Percentiles rank a stretch among this genome's conserved stretches.
phyloP scores from a whole-genome alignment of 768 basidiomycete species.

The Boletus huronensis region DNA sequence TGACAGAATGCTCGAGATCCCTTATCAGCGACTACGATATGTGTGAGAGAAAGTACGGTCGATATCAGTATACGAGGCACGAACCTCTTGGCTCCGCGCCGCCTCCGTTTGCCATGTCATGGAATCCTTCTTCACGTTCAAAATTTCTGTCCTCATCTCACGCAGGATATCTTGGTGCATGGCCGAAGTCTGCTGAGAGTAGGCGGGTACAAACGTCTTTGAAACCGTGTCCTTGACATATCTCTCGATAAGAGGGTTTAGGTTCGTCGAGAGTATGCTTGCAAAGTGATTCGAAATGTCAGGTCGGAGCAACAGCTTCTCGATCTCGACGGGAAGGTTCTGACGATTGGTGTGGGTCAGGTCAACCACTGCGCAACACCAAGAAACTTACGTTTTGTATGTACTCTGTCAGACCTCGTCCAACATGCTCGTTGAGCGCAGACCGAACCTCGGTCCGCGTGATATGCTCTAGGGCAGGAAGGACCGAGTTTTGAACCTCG shows the following conservation, averaged over 20 bases:
- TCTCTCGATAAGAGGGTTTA: conserved; percentile 75
- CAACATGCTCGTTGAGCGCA: conserved; percentile 75
- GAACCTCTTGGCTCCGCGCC: conserved; percentile 74
- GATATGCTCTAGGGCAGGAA: conserved; percentile 78
- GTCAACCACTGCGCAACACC: neutral
- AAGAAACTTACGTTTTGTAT: conserved; percentile 59
- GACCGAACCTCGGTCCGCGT: conserved; percentile 78
- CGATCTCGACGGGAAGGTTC: conserved; percentile 77
- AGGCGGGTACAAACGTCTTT: conserved; percentile 71
- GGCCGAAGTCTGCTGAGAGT: conserved; percentile 65
- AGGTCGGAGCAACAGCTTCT: conserved; percentile 70
- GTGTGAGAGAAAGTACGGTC: conserved; percentile 6
- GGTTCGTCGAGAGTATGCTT: conserved; percentile 62
- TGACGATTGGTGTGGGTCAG: conserved; percentile 28
- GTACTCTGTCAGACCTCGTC: conserved; percentile 65
- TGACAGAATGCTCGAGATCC: conserved; percentile 76
- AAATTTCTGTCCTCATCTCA: conserved; percentile 72
- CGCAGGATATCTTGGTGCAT: conserved; percentile 80
- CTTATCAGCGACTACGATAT: conserved; percentile 60
- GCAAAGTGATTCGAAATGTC: conserved; percentile 78
- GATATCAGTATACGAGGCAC: conserved; percentile 16
- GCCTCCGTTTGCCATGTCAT: conserved; percentile 79
- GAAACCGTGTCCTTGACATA: conserved; percentile 78
- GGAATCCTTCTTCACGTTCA: conserved; percentile 75
- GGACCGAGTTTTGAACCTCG: conserved; percentile 79